Conservation (phyloP, 208 protist species). For the Trypanosoma theileri region DNA sequence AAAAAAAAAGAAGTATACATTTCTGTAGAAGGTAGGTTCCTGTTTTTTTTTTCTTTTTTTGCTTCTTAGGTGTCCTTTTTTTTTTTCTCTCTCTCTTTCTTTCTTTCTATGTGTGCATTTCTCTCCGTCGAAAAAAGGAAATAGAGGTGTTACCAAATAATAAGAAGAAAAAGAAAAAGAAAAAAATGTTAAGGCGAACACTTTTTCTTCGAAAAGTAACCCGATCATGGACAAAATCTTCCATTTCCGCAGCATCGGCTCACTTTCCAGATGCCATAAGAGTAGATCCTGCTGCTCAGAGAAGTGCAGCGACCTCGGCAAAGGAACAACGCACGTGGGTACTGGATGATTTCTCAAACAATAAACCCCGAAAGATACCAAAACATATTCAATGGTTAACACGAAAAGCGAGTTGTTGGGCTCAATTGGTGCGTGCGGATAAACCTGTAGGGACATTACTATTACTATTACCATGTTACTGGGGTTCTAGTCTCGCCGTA, state of each 20-base stretch:
- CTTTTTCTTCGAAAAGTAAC: constrained; percentile 55
- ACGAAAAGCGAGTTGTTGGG: constrained; percentile 48
- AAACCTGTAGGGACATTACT: constrained; percentile 75
- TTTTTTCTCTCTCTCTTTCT: too few relatives aligned
- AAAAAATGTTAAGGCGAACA: constrained; percentile 58
- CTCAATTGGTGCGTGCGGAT: constrained; percentile 60
- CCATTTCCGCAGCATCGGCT: constrained; percentile 52
- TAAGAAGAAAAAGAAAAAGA: neutral
- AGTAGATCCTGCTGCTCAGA: constrained; percentile 56
- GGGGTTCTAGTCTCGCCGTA: constrained; percentile 77
- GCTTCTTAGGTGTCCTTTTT: too few relatives aligned
- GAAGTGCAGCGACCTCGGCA: constrained; percentile 41
- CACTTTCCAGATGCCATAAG: constrained; percentile 72
- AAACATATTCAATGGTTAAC: constrained; percentile 38
- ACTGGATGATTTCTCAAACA: constrained; percentile 31
- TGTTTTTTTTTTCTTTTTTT: too few relatives aligned
- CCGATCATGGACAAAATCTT: constrained; percentile 71
- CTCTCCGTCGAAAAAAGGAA: too few relatives aligned
- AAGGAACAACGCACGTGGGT: constrained; percentile 71
- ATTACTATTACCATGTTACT: constrained; percentile 76
- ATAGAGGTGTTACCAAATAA: neutral
- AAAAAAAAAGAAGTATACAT: neutral
- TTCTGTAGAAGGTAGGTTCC: too few relatives aligned
- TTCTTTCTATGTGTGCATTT: too few relatives aligned
- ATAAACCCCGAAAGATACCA: constrained; percentile 30